phyloP scores from a whole-genome alignment of 768 basidiomycete species.

The Coprinopsis sp. region DNA sequence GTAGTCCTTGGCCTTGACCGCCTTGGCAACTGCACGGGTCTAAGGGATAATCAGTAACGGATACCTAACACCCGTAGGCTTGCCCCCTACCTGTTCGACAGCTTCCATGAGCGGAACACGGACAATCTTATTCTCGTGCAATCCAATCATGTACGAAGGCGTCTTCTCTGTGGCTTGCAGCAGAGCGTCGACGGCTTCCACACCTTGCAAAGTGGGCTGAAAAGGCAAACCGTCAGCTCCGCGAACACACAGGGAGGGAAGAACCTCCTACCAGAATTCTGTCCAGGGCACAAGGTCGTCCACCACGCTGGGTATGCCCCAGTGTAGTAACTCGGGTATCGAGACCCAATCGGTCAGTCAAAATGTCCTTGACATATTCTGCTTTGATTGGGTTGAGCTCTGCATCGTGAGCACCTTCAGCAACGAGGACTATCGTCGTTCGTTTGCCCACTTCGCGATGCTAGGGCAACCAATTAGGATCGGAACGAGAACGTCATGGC shows the following conservation, averaged over 20 bases:
- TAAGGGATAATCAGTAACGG: conserved; percentile 25
- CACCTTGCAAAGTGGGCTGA: conserved; percentile 93
- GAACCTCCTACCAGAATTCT: conserved; percentile 71
- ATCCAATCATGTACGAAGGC: conserved; percentile 96
- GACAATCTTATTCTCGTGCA: conserved; percentile 92
- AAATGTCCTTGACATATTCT: conserved; percentile 85
- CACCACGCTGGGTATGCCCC: conserved; percentile 95
- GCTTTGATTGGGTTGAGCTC: conserved; percentile 89
- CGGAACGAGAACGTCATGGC: not conserved
- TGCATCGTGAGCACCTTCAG: conserved; percentile 90
- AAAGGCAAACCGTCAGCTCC: conserved; percentile 1
- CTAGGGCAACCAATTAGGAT: conserved; percentile 33
- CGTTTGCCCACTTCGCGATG: conserved; percentile 91
- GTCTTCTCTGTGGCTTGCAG: conserved; percentile 82
- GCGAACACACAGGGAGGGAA: not conserved
- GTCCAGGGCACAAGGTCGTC: conserved; percentile 88
- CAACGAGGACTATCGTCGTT: conserved; percentile 97
- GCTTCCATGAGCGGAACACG: conserved; percentile 91
- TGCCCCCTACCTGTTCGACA: conserved; percentile 65
- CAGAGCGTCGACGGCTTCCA: conserved; percentile 87
- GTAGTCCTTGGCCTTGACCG: conserved; percentile 82
- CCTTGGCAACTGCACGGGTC: conserved; percentile 83
- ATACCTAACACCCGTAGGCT: not conserved
- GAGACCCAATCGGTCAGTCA: conserved; percentile 80
- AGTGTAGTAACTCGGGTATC: conserved; percentile 96